Evolutionary conservation across 495 filamentous ascomycete genomes (phyloP), one percentile per base, ranked within the genome.

Genomic region (Friedmanniomyces endolithicus): DNA sequence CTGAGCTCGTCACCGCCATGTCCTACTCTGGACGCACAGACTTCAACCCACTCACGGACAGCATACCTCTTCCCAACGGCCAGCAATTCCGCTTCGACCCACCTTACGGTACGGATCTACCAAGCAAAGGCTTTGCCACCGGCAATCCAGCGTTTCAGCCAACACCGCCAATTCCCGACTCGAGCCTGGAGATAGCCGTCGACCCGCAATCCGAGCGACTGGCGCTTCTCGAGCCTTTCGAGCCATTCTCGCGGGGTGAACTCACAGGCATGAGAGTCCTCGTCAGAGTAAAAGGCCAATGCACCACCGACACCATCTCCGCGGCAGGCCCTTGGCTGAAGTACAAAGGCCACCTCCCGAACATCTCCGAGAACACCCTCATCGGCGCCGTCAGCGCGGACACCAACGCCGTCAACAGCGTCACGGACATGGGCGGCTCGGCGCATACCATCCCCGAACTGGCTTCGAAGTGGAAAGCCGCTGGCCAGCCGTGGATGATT

Each of bases 281-380:
- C 14, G 88, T 92, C 75, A 96, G 95, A 72, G 85, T 97, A 47
- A 84, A 87, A 55, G 92, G 92, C 53, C 94, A 98, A 70, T 97
- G 92, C 79, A 95, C 92, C 34, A 98, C 92, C 33, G 92, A 98
- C 71, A 95, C 92, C 56, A 98, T 98, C 68, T 96, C 90, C 20
- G 92, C 90, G 6, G 92, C 92, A 2, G 92, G 92, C 6, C 90
- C 90, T 2, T 98, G 92, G 92, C 76, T 98, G 34, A 97, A 96
- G 71, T 98, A 95, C 80, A 97, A 97, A 76, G 92, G 92, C 58
- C 92, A 98, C 68, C 79, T 98, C 31, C 88, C 90, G 67, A 98
- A 98, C 73, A 98, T 98, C 73, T 84, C 81, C 57, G 87, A 81
- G 59, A 98, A 98, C 77, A 98, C 92, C 0, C 81, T 98, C 43